Evolutionary conservation across 1,284 basidiomycete species (phyloP).

Genomic region (Ustilago loliicola): DNA sequence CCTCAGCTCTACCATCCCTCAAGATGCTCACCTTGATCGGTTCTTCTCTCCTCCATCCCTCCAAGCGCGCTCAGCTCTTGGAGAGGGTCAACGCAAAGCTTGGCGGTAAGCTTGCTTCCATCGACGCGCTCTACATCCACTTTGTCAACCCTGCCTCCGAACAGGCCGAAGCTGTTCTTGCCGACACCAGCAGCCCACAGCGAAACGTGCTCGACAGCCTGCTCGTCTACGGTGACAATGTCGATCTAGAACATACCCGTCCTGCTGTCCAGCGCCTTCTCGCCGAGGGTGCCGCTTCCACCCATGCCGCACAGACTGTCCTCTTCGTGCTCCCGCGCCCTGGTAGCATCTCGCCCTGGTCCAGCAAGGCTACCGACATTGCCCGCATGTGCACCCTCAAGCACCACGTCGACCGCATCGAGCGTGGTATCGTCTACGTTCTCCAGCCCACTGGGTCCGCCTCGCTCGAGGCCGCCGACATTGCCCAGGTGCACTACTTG

Average conservation of each 20-base stretch:
- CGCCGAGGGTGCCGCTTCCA: constrained; percentile 17
- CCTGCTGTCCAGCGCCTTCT: constrained; percentile 71
- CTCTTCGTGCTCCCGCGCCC: constrained; percentile 66
- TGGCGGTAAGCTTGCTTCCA: constrained; percentile 73
- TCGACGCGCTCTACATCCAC: constrained; percentile 90
- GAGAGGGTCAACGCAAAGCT: constrained; percentile 75
- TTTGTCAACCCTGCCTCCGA: constrained; percentile 79
- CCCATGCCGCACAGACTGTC: constrained; percentile 71
- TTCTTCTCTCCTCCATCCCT: constrained; percentile 69
- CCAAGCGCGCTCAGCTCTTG: constrained; percentile 81
- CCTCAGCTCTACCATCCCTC: background rate
- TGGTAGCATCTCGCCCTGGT: constrained; percentile 87
- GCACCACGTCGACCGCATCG: constrained; percentile 80
- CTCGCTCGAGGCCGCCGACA: constrained; percentile 43
- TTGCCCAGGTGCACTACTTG: constrained; percentile 43
- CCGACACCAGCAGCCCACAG: constrained; percentile 73
- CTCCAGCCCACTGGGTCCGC: constrained; percentile 74
- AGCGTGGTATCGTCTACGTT: constrained; percentile 84
- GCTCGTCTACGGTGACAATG: constrained; percentile 88
- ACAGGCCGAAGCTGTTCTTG: constrained; percentile 74
- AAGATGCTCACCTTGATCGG: constrained; percentile 69
- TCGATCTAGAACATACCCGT: constrained; percentile 74
- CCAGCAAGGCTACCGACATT: constrained; percentile 97
- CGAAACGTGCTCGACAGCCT: constrained; percentile 79
- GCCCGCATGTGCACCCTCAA: constrained; percentile 81